Evolutionary conservation across 2,329 filamentous ascomycete species (phyloP), one percentile per base, ranked within the genome.

Genomic region (Diaporthe amygdali): DNA sequence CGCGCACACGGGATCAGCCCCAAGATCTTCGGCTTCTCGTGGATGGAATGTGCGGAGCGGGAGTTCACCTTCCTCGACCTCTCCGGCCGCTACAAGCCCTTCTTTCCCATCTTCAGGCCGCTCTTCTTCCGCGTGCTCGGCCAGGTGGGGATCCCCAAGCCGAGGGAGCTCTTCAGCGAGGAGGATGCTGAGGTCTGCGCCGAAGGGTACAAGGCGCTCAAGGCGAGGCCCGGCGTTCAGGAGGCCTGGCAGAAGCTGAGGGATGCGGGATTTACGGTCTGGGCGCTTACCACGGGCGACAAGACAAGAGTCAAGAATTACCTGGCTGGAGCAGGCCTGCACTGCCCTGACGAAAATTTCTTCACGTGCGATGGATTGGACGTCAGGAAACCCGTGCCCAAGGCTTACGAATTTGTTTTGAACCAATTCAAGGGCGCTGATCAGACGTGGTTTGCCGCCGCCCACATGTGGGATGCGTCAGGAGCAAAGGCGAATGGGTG

Each of bases 401-500:
- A 76, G 32, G 83, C 85, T 0, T 90, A 90, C 74, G 75, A 77
- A 72, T 79, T 82, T 1, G 76, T 86, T 7, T 77, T 85, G 41
- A 80, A 81, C n/a, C 78, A 76, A 61, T 83, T 89, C 69, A 63
- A 51, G 30, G 81, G 74, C 0, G 74, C 75, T 0, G 78, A 79
- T 0, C 79, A 84, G 72, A 82, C 82, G 55, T 90, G 87, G 87
- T 90, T 89, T 76, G 88, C 86, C 0, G 88, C 88, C 1, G 88
- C 87, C 27, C 88, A 90, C 78, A 86, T 87, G 82, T 90, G 88
- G 88, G 88, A 90, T 79, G 87, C 88, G 1, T 82, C 83, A 22
- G 86, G 87, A 4, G 88, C 88, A 10, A 82, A 81, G 59, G 82
- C 80, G 69, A 82, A 82, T n/a, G 86, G 86, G 73, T 79, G 72